These are phyloP conservation scores for Candida glucosophila DNA, from an alignment of 1,139 yeast species.

Conservation along the genomic window DNA sequence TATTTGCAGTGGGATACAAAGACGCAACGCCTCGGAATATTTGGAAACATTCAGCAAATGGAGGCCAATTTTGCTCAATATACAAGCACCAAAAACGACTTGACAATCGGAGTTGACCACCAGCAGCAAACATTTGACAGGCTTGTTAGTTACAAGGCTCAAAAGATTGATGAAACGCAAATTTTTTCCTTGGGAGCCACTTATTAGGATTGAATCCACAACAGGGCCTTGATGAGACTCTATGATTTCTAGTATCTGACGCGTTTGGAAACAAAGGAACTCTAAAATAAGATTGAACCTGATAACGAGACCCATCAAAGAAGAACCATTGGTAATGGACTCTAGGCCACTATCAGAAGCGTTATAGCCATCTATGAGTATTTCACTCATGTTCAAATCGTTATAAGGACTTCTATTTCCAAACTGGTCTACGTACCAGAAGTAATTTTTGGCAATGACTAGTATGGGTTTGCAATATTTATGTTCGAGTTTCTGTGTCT, in stretches of 20 bases:
- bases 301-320: constrained; percentile 17
- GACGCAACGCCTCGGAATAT: no score
- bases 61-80: no score
- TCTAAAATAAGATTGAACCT: constrained; percentile 40
- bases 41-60: no score
- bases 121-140: constrained; percentile 12
- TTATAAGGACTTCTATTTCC: constrained; percentile 52
- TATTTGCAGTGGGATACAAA: no score
- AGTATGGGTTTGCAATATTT: constrained; percentile 16
- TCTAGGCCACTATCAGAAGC: constrained; percentile 12
- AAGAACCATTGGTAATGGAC: constrained; percentile 5
- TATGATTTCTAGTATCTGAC: constrained; percentile 26
- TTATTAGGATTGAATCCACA: constrained; percentile 24
- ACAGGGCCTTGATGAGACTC: constrained; percentile 7
- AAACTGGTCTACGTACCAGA: constrained; percentile 45
- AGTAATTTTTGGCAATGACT: constrained; percentile 23
- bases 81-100: no score
- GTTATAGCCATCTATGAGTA: constrained; percentile 37
- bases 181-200: constrained; percentile 49
- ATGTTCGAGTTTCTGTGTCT: constrained; percentile 14
- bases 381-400: constrained; percentile 41
- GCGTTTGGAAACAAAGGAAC: constrained; percentile 42
- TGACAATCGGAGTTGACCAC: no score
- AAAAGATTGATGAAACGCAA: constrained; percentile 27
- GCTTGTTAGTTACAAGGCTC: constrained; percentile 12